phyloP scores from a whole-genome alignment of 2,329 filamentous ascomycete genomes.

The Claviceps capensis region DNA sequence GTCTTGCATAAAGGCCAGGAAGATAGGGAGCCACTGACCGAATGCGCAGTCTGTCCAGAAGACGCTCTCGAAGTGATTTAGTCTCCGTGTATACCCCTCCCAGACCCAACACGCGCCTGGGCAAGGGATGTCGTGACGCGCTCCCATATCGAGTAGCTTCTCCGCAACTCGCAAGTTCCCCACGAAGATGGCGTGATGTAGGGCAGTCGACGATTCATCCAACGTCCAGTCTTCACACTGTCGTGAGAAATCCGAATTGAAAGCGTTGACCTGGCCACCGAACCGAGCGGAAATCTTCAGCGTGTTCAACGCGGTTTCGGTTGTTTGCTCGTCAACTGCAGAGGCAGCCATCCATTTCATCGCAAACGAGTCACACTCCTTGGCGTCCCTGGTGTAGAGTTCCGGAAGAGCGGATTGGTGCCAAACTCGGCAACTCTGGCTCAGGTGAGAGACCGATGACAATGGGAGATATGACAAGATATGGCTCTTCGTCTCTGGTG shows the following conservation, averaged over 20 bases:
- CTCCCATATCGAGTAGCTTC: not conserved
- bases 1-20: not conserved
- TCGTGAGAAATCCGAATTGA: not conserved
- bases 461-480: not conserved
- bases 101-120: not conserved
- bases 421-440: not conserved
- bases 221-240: not conserved
- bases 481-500: not conserved
- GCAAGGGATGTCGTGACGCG: not conserved
- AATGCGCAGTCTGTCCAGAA: not conserved
- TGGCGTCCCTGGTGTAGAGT: constrained; percentile 1
- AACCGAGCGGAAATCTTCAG: not conserved
- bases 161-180: not conserved
- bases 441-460: not conserved
- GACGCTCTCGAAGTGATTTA: not conserved
- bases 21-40: not conserved
- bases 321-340: not conserved
- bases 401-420: not conserved
- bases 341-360: constrained; percentile 2
- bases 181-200: not conserved
- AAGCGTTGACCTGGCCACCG: constrained; percentile 1
- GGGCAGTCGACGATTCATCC: not conserved
- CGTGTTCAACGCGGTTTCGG: not conserved
- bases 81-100: not conserved
- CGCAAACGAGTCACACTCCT: not conserved